A percentile compares a stretch with the other conserved stretches of the same genome.
phyloP scores from a whole-genome alignment of 345 rosid genomes.

The Camelina hispida region DNA sequence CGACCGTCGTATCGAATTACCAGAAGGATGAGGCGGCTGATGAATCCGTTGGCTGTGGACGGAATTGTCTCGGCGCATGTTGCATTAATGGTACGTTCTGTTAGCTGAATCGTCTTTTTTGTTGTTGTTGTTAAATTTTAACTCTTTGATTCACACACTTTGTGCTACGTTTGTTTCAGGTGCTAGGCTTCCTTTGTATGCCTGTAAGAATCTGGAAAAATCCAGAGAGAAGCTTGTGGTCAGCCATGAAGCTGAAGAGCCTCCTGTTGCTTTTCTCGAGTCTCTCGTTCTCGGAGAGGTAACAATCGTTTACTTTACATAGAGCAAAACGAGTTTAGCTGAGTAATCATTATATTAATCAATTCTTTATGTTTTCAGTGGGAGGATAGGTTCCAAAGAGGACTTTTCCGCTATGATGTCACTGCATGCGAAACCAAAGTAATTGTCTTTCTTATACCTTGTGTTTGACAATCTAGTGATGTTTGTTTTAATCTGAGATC shows the following conservation, averaged over 20 bases:
- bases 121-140: not conserved
- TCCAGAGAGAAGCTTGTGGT: slow-evolving; percentile 27
- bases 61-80: slow-evolving; percentile 84
- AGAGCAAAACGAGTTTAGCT: not conserved
- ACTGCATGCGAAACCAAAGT: slow-evolving; percentile 98
- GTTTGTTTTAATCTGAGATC: slow-evolving; percentile 12
- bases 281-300: slow-evolving; percentile 94
- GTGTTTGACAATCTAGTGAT: not conserved
- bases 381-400: slow-evolving; percentile 94
- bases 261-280: slow-evolving; percentile 81
- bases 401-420: slow-evolving; percentile 98
- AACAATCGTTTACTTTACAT: not conserved
- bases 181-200: slow-evolving; percentile 83
- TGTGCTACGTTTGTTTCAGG: slow-evolving; percentile 47
- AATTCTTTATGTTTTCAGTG: slow-evolving; percentile 44
- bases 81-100: slow-evolving; percentile 72
- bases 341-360: not conserved
- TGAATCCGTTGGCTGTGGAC: slow-evolving; percentile 76
- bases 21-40: slow-evolving; percentile 82
- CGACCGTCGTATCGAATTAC: slow-evolving; percentile 94
- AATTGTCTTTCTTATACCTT: not conserved
- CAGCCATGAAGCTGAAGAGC: slow-evolving; percentile 48
- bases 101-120: slow-evolving; percentile 1
- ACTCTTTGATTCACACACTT: slow-evolving; percentile 14
- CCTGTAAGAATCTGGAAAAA: slow-evolving; percentile 62